Base-by-base conservation (phyloP, 2,329 filamentous ascomycete species). In the Hymenoscyphus occultus region DNA sequence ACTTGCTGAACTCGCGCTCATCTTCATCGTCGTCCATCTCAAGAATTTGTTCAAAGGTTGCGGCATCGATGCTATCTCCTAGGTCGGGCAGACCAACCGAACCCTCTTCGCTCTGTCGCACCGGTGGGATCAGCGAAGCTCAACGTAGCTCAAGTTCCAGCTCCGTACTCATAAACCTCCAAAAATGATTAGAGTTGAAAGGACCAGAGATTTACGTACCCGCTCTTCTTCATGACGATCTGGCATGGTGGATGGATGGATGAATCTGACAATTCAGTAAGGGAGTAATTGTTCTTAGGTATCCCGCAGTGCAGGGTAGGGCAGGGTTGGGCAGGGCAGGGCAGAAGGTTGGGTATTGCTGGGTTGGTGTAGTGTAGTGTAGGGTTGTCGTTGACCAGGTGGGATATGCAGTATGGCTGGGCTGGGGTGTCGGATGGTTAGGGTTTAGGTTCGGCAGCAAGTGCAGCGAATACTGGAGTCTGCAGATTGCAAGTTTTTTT, bases 21-120 rank as follows among this genome's bases (percentile, higher is more conserved):
- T 88, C 86, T 71, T 91, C 90, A 69, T 91, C 90, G 69, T 98
- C 95, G 77, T 99, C 95, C 94, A 99, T 97, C 79, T 98, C 95
- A 68, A 98, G 86, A 76, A 99, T 98, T 82, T 98, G 95, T 73
- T 89, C 88, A 74, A 99, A 99, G 64, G 93, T 96, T 63, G 79
- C 77, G 67, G 82, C 80, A 77, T 98, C 94, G 78, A 99, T 88
- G 75, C 84, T 83, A 70, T 95, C 90, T 66, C 86, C 88, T 70
- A 92, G 86, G 66, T 91, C 86, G 56, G 74, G 70, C 39, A 72
- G 60, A n/a, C 69, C 67, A 51, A 75, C 70, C 3, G 73, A 75
- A 40, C 73, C 74, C 39, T 73, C 74, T 60, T 76, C 74, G 65
- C 74, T 76, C 74, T 76, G 64, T 48, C 14, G 57, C 19, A 62